These are phyloP conservation scores for Parietaria judaica DNA, from an alignment of 306 rosid species.

Conservation along the genomic window DNA sequence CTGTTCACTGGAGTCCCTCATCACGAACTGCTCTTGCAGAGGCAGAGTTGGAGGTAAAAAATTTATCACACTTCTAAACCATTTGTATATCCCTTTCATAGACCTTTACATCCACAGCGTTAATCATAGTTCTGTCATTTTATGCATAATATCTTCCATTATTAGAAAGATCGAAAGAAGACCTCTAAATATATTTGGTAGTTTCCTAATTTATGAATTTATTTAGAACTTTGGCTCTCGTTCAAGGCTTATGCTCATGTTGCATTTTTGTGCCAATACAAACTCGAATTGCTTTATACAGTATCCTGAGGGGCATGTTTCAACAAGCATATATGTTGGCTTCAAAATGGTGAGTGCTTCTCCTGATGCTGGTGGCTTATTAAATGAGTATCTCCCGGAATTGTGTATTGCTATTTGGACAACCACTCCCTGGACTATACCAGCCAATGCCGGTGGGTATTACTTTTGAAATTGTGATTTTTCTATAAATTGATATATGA, in stretches of 20 bases:
- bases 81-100: not conserved
- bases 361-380: constrained; percentile 33
- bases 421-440: constrained; percentile 98
- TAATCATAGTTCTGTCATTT: no score
- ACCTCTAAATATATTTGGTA: not conserved
- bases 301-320: constrained; percentile 93
- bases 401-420: constrained; percentile 92
- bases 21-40: constrained; percentile 99
- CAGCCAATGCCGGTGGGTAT: constrained; percentile 91
- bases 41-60: constrained; percentile 91
- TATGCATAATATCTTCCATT: no score
- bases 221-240: not conserved
- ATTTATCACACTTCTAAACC: constrained; percentile 10
- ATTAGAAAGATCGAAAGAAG: no score
- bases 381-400: constrained; percentile 66
- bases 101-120: not conserved
- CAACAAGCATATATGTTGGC: constrained; percentile 77
- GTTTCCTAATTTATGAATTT: not conserved
- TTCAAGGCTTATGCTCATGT: constrained; percentile 2
- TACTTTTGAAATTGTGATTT: constrained; percentile 11
- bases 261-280: not conserved
- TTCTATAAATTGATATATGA: not conserved
- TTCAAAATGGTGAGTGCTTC: constrained; percentile 65
- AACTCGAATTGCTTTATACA: constrained; percentile 31
- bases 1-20: constrained; percentile 99